phyloP scores from a whole-genome alignment of 257 asterid species.

The Gentiana dahurica region DNA sequence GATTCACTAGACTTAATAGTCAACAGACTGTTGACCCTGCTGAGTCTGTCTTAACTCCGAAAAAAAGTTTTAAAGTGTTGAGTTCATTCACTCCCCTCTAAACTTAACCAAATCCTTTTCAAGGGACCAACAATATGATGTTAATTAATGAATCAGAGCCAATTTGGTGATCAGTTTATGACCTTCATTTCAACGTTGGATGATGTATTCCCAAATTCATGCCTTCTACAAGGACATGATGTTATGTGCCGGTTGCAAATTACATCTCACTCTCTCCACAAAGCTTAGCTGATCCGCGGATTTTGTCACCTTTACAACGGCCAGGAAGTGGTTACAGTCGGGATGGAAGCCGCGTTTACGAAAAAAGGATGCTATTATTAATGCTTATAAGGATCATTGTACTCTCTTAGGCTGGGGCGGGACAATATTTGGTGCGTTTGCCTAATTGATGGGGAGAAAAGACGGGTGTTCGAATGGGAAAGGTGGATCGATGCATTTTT shows the following conservation, averaged over 20 bases:
- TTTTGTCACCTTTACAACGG: conserved; percentile 97
- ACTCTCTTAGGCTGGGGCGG: not conserved
- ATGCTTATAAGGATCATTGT: conserved; percentile 78
- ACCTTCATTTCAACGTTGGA: no score
- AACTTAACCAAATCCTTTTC: no score
- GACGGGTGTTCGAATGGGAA: conserved; percentile 46
- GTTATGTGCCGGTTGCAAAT: conserved; percentile 89
- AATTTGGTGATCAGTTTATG: no score
- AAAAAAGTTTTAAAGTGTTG: no score
- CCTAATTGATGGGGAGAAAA: no score
- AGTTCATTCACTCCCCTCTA: no score
- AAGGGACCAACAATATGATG: no score
- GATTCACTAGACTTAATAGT: no score
- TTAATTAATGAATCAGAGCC: no score
- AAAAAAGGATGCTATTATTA: conserved; percentile 57
- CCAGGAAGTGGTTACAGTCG: conserved; percentile 87
- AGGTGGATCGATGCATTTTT: conserved; percentile 88
- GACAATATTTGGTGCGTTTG: no score
- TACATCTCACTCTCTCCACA: conserved; percentile 94
- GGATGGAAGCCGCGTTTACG: conserved; percentile 89
- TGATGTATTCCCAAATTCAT: conserved; percentile 25
- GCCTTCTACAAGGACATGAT: conserved; percentile 77
- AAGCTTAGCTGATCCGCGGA: conserved; percentile 83
- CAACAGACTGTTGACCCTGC: no score
- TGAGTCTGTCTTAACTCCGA: no score